Conservation (phyloP, 2,329 filamentous ascomycete species). For the Colletotrichum tofieldiae region DNA sequence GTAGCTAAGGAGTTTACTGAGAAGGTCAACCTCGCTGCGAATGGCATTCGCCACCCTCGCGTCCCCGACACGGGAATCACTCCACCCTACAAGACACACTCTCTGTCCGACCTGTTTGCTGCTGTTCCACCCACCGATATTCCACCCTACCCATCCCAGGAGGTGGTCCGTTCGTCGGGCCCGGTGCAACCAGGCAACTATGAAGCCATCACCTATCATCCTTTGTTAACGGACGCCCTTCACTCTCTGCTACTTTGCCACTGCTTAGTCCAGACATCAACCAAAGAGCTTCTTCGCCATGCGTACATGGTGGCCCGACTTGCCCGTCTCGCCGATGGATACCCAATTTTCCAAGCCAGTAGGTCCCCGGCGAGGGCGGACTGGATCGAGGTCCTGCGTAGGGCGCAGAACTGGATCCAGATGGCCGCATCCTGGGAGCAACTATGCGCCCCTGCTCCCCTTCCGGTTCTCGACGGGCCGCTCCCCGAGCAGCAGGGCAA, state of each 20-base stretch:
- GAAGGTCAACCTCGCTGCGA: constrained; percentile 71
- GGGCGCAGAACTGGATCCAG: constrained; percentile 78
- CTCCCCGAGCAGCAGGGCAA: constrained; percentile 44
- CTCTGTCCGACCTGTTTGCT: constrained; percentile 77
- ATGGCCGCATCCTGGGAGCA: constrained; percentile 78
- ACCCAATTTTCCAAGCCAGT: constrained; percentile 83
- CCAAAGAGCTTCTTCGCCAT: constrained; percentile 84
- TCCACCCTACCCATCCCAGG: constrained; percentile 74
- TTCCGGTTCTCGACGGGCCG: constrained; percentile 55
- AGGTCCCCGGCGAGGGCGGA: constrained; percentile 81
- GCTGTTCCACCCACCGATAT: constrained; percentile 77
- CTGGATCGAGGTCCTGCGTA: constrained; percentile 83
- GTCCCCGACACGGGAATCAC: constrained; percentile 32
- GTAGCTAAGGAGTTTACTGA: constrained; percentile 71
- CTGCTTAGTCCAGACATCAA: constrained; percentile 83
- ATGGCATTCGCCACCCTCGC: constrained; percentile 61
- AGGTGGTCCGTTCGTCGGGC: constrained; percentile 51
- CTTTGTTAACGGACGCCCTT: constrained; percentile 83
- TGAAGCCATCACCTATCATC: constrained; percentile 85
- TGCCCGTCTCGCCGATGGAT: constrained; percentile 81
- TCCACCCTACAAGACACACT: constrained; percentile 58
- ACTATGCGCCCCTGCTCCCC: constrained; percentile 75
- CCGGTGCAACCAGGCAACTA: constrained; percentile 53
- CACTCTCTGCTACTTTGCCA: constrained; percentile 86
- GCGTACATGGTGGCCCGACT: constrained; percentile 87